Conservation (phyloP, 176 grass and related monocot species). For the Pharus latifolius region DNA sequence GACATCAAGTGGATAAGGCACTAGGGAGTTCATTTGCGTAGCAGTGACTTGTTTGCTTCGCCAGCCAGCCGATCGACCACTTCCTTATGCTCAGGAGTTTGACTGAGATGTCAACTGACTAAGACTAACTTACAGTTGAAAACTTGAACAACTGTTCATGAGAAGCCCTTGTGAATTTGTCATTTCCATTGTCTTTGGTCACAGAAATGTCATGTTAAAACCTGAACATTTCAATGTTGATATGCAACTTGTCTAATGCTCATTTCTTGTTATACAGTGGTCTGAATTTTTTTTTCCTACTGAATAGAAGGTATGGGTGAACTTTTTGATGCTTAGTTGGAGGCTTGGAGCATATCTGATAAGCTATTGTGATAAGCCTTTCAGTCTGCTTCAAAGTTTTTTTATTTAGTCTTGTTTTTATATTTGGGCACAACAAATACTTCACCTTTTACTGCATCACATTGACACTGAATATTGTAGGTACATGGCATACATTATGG, state of each 20-base stretch:
- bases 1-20: neutral
- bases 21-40: neutral
- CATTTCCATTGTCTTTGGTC: neutral
- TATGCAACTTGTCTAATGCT: neutral
- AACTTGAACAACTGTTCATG: too few relatives aligned
- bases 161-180: too few relatives aligned
- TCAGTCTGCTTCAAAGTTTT: neutral
- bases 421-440: neutral
- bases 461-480: constrained; percentile 13
- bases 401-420: neutral
- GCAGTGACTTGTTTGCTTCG: neutral
- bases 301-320: neutral
- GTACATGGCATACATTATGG: constrained; percentile 88
- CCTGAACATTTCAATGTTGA: neutral
- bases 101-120: neutral
- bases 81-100: neutral
- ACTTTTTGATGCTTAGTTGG: neutral
- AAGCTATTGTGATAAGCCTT: neutral
- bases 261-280: neutral
- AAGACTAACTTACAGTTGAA: too few relatives aligned
- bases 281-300: neutral
- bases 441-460: neutral
- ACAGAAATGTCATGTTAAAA: neutral
- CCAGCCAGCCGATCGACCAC: neutral
- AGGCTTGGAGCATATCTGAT: neutral